Conservation (phyloP, 1,139 yeast species). For the Lodderomyces beijingensis region DNA sequence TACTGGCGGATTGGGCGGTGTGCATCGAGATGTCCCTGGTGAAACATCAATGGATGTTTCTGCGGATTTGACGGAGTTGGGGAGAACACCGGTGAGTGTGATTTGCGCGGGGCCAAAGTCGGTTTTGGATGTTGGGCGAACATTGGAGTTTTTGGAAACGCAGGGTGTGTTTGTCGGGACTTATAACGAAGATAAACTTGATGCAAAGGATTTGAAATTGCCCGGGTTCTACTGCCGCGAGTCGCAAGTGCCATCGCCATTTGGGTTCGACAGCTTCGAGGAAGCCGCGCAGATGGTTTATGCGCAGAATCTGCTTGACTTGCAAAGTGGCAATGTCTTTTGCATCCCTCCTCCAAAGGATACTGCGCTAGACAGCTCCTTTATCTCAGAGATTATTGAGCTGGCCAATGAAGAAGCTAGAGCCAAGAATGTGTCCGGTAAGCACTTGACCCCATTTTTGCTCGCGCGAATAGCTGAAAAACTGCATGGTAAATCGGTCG, state of each 20-base stretch:
- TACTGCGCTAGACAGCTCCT: constrained; percentile 51
- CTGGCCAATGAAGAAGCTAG: constrained; percentile 58
- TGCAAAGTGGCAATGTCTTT: constrained; percentile 66
- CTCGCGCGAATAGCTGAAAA: constrained; percentile 58
- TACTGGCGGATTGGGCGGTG: constrained; percentile 94
- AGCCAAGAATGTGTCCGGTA: constrained; percentile 56
- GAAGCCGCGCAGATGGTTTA: constrained; percentile 64
- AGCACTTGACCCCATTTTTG: constrained; percentile 75
- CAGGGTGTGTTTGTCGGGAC: constrained; percentile 68
- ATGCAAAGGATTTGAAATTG: constrained; percentile 28
- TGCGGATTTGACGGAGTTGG: constrained; percentile 83
- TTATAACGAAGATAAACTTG: constrained; percentile 34
- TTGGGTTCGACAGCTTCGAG: constrained; percentile 45
- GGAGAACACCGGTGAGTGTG: constrained; percentile 79
- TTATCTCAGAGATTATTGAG: constrained; percentile 54
- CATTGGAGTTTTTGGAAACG: constrained; percentile 85
- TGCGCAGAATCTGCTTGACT: constrained; percentile 46
- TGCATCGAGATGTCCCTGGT: constrained; percentile 64
- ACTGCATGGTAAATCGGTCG: constrained; percentile 67
- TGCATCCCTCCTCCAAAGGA: constrained; percentile 80
- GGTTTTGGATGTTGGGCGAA: constrained; percentile 72
- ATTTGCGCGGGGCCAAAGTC: constrained; percentile 92
- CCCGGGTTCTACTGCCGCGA: constrained; percentile 84
- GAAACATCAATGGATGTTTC: constrained; percentile 74
- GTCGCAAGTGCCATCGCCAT: constrained; percentile 72